phyloP scores from a whole-genome alignment of 257 asterid species.

The Misopates orontium region DNA sequence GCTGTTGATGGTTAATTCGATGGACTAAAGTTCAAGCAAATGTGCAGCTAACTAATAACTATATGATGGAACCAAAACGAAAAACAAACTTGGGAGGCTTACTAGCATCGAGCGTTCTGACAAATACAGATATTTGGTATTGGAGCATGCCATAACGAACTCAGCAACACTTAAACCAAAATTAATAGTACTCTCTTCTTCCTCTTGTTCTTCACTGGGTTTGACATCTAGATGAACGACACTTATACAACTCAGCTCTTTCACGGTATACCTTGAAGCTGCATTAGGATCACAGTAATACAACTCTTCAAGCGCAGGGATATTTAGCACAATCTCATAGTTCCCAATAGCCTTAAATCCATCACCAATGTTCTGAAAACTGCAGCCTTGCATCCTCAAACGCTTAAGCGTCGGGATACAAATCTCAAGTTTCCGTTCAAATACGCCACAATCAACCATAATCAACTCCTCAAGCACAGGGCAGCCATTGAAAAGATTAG shows the following conservation, averaged over 20 bases:
- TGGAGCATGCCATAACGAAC: neutral
- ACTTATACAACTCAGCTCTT: neutral
- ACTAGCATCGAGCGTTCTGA: neutral
- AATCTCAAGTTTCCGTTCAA: neutral
- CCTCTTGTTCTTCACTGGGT: neutral
- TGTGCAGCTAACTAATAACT: too few relatives aligned
- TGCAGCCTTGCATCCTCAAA: neutral
- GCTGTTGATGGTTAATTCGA: too few relatives aligned
- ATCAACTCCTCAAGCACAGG: neutral
- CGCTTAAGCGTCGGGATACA: neutral
- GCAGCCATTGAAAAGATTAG: too few relatives aligned
- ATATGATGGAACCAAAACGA: neutral
- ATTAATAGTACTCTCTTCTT: neutral
- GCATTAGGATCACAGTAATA: neutral
- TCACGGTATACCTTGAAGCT: neutral
- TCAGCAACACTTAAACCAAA: neutral
- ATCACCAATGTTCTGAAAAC: neutral
- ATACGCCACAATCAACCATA: neutral
- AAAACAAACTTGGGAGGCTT: neutral
- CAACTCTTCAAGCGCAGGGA: neutral
- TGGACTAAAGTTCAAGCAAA: too few relatives aligned
- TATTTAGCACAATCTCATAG: neutral
- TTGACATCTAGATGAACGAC: neutral
- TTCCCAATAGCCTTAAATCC: neutral
- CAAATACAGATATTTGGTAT: neutral